Base-by-base conservation (phyloP, 768 basidiomycete species). In the Royoungia palumana region DNA sequence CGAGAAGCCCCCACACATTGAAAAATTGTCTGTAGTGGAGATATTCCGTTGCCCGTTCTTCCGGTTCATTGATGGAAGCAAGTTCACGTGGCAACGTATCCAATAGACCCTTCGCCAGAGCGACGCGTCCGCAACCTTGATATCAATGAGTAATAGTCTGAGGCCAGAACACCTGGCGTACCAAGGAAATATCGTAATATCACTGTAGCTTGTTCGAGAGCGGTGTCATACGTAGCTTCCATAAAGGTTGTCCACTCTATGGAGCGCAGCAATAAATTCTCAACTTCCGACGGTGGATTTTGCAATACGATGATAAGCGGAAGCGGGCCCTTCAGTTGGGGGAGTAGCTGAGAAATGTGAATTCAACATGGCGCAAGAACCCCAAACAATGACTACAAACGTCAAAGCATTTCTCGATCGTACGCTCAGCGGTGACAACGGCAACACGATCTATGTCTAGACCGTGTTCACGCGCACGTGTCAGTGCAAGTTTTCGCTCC, bases 191-290 rank as follows among this genome's bases (percentile, higher is more conserved):
- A 93, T 14, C 94, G 83, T 48, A 93, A 63, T 50, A 96, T 87
- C 35, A 88, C 85, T 49, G 94, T 94, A 1, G 90, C 84, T 59
- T 94, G 90, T 60, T 88, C 82, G 9, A 97, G 70, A 0, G 94
- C 94, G 6, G 83, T 83, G 11, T 75, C 70, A 53, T 85, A 83
- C 1, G 94, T 98, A 6, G 76, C 70, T 27, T 82, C 79, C 56
- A 77, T 73, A 63, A 89, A 88, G 0, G 82, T 87, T 44, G 94
- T 88, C 95, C 95, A 99, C 60, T 98, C 94, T 41, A 97, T 85
- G 0, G 90, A 89, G 17, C 94, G 81, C 25, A 95, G 75, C 8
- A 98, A 73, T 41, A 88, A 64, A 52, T 70, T 60, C 61, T 92
- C 87, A 0, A 69, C 66, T 14, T 82, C 80, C 1, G 74, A 78